A percentile compares a stretch with the other conserved stretches of the same genome.
phyloP scores from a whole-genome alignment of 345 rosid species.

The Gossypium bickii region DNA sequence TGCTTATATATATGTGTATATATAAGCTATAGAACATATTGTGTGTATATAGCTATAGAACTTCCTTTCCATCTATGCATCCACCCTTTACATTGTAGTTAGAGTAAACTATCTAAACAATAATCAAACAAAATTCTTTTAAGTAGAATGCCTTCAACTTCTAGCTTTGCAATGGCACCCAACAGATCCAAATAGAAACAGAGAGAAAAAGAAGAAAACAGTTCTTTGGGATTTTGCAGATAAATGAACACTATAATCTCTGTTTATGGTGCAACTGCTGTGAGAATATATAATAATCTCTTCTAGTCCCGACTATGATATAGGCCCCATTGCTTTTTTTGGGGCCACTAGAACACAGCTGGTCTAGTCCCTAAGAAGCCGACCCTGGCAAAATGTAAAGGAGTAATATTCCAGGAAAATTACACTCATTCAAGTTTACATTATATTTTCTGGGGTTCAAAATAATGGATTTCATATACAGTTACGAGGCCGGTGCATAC shows the following conservation, averaged over 20 bases:
- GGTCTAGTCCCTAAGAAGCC: slow-evolving; percentile 11
- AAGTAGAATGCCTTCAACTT: background rate
- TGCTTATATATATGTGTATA: no score
- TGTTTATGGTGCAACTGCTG: slow-evolving; percentile 22
- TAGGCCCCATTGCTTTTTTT: slow-evolving; percentile 17
- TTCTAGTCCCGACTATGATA: slow-evolving; percentile 13
- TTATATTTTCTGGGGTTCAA: slow-evolving; percentile 7
- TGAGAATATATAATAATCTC: slow-evolving; percentile 20
- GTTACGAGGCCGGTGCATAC: slow-evolving; percentile 61
- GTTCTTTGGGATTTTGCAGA: background rate
- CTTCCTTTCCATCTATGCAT: background rate
- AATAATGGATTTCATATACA: slow-evolving; percentile 2
- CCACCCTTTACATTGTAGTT: background rate
- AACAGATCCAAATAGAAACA: background rate
- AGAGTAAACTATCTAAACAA: no score
- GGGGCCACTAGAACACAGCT: slow-evolving; percentile 11
- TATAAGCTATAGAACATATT: no score
- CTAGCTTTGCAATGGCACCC: background rate
- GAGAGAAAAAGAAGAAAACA: background rate
- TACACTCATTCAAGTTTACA: slow-evolving; percentile 4
- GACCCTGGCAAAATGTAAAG: slow-evolving; percentile 21
- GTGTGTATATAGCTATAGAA: no score
- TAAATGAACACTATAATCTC: background rate
- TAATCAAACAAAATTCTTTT: background rate
- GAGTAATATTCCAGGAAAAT: background rate